These are phyloP conservation scores for Saccharomyces kudriavzevii DNA, from an alignment of 805 yeast genomes.

Conservation along the genomic window DNA sequence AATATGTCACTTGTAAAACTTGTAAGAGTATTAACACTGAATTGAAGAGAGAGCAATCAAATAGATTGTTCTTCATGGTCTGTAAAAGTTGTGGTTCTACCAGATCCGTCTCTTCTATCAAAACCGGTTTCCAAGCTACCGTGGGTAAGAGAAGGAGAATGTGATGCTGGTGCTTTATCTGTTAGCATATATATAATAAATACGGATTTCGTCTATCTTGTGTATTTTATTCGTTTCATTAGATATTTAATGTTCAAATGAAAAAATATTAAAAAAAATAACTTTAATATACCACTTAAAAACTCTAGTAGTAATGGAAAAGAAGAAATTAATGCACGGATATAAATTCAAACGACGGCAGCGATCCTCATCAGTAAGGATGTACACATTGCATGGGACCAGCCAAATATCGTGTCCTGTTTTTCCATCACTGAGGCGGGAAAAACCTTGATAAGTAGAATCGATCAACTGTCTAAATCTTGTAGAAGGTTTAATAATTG, in stretches of 20 bases:
- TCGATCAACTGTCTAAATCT: conserved; percentile 2
- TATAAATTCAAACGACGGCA: background rate
- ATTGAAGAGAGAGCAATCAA: conserved; percentile 88
- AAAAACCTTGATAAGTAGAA: background rate
- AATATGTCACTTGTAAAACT: conserved; percentile 97
- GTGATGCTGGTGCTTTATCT: conserved; percentile 11
- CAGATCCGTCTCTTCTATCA: conserved; percentile 91
- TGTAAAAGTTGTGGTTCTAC: conserved; percentile 98
- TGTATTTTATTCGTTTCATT: conserved; percentile 1
- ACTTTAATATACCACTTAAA: background rate
- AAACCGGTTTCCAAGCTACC: conserved; percentile 99
- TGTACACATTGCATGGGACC: background rate
- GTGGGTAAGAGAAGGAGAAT: conserved; percentile 80
- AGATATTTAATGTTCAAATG: conserved; percentile 2
- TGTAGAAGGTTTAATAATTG: conserved; percentile 43
- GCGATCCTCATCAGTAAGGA: background rate
- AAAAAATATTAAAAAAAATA: conserved; percentile 1
- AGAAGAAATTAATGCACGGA: background rate
- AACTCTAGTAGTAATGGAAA: background rate
- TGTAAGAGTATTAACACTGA: conserved; percentile 97
- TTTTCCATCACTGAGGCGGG: background rate
- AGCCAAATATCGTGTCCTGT: background rate
- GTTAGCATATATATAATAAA: conserved; percentile 2
- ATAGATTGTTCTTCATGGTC: conserved; percentile 93
- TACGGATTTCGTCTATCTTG: background rate